Evolutionary conservation across 2,329 filamentous ascomycete species (phyloP).

Genomic region (Cytospora schulzeri): DNA sequence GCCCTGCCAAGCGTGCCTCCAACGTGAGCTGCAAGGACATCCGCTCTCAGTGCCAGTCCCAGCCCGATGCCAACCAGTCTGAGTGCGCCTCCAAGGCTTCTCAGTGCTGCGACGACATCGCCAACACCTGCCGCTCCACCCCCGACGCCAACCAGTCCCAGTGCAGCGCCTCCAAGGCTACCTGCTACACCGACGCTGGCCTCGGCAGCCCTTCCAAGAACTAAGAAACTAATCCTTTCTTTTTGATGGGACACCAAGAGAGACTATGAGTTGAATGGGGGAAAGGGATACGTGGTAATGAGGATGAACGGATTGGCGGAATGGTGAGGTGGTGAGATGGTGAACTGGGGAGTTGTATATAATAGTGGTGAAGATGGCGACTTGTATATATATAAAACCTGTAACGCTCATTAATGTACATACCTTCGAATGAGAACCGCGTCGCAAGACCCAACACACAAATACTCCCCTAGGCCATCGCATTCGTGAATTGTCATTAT

Average conservation of each 20-base stretch:
- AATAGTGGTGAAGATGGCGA: neutral
- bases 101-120: neutral
- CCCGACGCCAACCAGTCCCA: conserved; percentile 5
- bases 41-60: neutral
- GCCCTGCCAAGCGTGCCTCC: neutral
- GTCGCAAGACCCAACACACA: neutral
- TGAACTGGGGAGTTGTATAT: neutral
- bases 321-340: neutral
- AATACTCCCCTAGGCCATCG: neutral
- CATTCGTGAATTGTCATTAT: neutral
- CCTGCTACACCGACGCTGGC: conserved; percentile 4
- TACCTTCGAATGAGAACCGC: neutral
- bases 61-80: neutral
- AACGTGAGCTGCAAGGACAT: neutral
- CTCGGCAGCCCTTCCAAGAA: conserved; percentile 12
- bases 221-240: conserved; percentile 2
- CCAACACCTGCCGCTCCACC: conserved; percentile 4
- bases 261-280: neutral
- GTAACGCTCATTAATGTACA: neutral
- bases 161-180: conserved; percentile 2
- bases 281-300: neutral
- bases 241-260: neutral
- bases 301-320: neutral
- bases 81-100: neutral
- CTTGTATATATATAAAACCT: neutral